These are phyloP conservation scores for Serendipita sp. DNA, from an alignment of 768 basidiomycete species.

Conservation along the genomic window DNA sequence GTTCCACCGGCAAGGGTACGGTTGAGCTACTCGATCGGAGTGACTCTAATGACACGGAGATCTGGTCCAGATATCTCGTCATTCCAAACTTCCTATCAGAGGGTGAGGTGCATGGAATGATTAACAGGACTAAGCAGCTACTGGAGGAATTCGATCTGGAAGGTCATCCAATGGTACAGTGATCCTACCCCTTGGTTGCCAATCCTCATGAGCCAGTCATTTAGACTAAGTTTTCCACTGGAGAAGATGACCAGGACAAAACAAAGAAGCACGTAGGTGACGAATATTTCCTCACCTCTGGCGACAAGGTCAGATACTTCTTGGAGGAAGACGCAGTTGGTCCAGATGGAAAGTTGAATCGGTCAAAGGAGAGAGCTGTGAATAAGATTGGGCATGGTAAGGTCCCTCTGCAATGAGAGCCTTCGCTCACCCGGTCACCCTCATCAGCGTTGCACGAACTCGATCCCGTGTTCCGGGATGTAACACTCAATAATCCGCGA, in stretches of 20 bases:
- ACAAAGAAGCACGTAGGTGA: conserved; percentile 62
- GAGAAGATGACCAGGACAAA: conserved; percentile 27
- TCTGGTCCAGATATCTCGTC: conserved; percentile 48
- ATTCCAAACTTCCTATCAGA: conserved; percentile 52
- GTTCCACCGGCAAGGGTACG: not conserved
- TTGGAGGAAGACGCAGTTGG: conserved; percentile 80
- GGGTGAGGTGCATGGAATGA: conserved; percentile 43
- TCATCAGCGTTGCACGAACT: conserved; percentile 61
- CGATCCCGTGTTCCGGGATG: conserved; percentile 63
- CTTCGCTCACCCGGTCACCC: not conserved
- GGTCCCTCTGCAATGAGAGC: conserved; percentile 9
- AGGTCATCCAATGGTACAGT: conserved; percentile 61
- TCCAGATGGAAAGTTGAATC: conserved; percentile 44
- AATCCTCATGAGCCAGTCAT: not conserved
- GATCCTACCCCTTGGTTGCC: not conserved
- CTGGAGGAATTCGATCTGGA: conserved; percentile 63
- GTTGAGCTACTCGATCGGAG: not conserved
- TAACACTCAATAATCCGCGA: conserved; percentile 65
- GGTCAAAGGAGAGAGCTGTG: conserved; percentile 46
- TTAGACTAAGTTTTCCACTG: conserved; percentile 83
- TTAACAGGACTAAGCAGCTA: conserved; percentile 56
- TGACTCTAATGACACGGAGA: not conserved
- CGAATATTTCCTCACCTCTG: conserved; percentile 81
- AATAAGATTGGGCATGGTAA: conserved; percentile 92
- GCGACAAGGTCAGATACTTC: conserved; percentile 92